A percentile compares a stretch with the other conserved stretches of the same genome.
Evolutionary conservation across 202 grass and related monocot genomes (phyloP).

Genomic region (Elaeis oleifera): DNA sequence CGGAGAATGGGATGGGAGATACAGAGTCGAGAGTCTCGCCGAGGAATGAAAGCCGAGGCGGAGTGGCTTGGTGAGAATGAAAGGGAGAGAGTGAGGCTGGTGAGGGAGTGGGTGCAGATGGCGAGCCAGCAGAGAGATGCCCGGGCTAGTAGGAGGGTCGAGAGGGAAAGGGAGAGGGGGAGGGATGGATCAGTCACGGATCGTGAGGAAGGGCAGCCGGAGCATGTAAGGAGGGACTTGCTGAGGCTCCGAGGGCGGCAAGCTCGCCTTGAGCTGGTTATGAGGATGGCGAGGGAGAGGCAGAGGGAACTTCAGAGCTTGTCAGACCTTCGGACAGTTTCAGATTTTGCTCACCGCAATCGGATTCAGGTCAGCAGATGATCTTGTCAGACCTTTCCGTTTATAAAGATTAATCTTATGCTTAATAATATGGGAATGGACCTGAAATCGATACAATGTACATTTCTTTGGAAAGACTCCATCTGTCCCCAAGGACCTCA

Average conservation of each 20-base stretch:
- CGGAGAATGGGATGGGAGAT: conserved; percentile 21
- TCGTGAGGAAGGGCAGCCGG: conserved; percentile 13
- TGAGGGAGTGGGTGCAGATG: conserved; percentile 58
- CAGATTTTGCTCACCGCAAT: conserved; percentile 67
- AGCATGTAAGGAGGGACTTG: conserved; percentile 36
- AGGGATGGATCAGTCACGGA: conserved; percentile 3
- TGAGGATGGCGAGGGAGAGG: conserved; percentile 72
- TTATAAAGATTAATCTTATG: too few relatives aligned
- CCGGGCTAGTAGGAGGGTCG: conserved; percentile 22
- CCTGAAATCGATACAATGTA: too few relatives aligned
- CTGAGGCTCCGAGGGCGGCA: conserved; percentile 71
- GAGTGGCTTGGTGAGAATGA: conserved; percentile 45
- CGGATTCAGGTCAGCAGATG: conserved; percentile 61
- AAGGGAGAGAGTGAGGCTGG: conserved; percentile 47
- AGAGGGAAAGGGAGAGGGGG: conserved; percentile 17
- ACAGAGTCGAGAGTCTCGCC: not conserved
- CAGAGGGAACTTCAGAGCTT: conserved; percentile 68
- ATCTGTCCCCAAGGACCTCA: too few relatives aligned
- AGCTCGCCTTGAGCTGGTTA: conserved; percentile 71
- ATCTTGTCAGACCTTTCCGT: not conserved
- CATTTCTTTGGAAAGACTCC: too few relatives aligned
- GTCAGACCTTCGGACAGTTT: conserved; percentile 48
- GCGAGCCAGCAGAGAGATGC: conserved; percentile 23
- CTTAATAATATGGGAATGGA: too few relatives aligned
- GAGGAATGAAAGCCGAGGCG: conserved; percentile 8